Conservation (phyloP, 176 grass and related monocot species). For the Phyllostachys edulis region DNA sequence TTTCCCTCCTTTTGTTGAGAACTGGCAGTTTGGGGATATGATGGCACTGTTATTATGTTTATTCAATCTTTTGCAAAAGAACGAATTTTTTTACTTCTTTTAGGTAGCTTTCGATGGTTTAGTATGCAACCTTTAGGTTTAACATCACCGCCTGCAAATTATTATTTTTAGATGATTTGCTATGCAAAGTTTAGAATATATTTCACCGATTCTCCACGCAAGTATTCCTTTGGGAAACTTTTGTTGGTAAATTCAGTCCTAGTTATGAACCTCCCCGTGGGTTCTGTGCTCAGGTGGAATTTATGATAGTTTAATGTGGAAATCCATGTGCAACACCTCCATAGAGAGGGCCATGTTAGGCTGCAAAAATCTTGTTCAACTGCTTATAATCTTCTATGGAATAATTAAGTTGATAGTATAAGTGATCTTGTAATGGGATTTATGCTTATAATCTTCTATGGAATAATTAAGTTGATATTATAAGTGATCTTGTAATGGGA, state of each 20-base stretch:
- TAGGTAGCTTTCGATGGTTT: background rate
- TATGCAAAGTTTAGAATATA: background rate
- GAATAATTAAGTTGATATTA: background rate
- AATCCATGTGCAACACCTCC: background rate
- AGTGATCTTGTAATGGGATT: background rate
- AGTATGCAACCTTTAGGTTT: background rate
- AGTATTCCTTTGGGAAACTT: background rate
- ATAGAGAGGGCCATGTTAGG: background rate
- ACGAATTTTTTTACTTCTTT: background rate
- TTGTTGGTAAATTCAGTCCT: background rate
- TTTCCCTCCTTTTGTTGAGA: no score
- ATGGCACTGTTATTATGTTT: background rate
- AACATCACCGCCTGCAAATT: background rate
- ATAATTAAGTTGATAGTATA: background rate
- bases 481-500: background rate
- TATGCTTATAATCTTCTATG: background rate
- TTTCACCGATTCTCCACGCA: background rate
- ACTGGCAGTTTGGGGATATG: background rate
- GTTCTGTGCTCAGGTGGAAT: background rate
- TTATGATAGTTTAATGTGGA: background rate
- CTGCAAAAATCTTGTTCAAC: background rate
- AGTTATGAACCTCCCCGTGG: background rate
- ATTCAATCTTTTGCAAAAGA: background rate
- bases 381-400: background rate
- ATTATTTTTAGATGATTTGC: background rate